These are phyloP conservation scores for Aspergillus floridensis DNA, from an alignment of 2,329 filamentous ascomycete species.

Conservation along the genomic window DNA sequence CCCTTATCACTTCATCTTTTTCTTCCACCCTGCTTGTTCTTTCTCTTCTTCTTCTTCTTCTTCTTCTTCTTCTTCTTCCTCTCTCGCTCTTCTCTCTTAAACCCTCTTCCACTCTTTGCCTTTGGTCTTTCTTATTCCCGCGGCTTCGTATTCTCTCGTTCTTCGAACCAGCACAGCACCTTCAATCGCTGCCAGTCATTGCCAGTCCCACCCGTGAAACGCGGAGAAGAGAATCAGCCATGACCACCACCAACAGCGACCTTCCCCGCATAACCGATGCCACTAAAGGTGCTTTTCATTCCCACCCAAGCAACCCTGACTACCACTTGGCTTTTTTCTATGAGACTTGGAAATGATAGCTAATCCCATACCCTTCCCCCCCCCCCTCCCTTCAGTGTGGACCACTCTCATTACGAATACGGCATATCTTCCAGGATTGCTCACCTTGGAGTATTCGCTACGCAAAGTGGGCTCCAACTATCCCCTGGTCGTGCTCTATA, in stretches of 20 bases:
- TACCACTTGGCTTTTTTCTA: no score
- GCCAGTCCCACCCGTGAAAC: no score
- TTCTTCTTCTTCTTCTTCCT: neutral
- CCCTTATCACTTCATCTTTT: neutral
- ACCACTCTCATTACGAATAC: slow-evolving; percentile 83
- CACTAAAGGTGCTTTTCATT: slow-evolving; percentile 1
- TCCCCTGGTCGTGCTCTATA: slow-evolving; percentile 79
- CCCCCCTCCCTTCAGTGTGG: slow-evolving; percentile 61
- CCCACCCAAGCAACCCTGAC: no score
- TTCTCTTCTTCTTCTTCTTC: neutral
- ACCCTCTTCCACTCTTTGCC: neutral
- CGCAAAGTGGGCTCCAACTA: slow-evolving; percentile 65
- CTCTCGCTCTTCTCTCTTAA: neutral
- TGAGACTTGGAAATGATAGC: neutral
- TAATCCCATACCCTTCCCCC: neutral
- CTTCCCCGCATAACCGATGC: slow-evolving; percentile 6
- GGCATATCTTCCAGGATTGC: slow-evolving; percentile 74
- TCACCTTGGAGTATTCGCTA: slow-evolving; percentile 77
- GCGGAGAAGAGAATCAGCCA: neutral
- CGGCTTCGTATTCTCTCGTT: neutral
- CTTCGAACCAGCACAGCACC: neutral
- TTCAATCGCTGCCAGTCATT: no score
- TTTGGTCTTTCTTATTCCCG: neutral
- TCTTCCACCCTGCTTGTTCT: neutral
- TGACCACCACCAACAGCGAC: neutral